Base-by-base conservation (phyloP, 306 rosid genomes). In the Cucumis hystrix region DNA sequence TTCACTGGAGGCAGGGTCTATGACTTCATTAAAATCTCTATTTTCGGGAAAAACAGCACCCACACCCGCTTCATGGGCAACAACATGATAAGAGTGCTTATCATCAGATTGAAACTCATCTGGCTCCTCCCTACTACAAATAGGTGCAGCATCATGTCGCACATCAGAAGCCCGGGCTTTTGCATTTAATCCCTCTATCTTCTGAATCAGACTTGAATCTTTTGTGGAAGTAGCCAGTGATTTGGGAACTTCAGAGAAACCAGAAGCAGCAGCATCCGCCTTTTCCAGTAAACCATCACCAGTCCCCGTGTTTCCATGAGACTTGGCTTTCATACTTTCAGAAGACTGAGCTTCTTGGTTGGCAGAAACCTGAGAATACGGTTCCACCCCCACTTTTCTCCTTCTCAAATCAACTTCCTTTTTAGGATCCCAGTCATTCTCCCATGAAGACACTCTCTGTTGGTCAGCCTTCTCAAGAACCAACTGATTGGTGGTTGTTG, bases 141-240 rank as follows among this genome's bases (percentile, higher is more conserved):
- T 76, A 80, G 88, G 82, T 67, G 89, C 78, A 66, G 47, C 79
- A 86, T 90, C 97, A 78, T 20, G 74, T 23, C 77, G 76, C 47
- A 82, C 84, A 76, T 87, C 89, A 51, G 87, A 81, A 75, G 83
- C 86, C 25, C 98, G 90, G 33, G 89, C 96, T 86, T 90, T 95
- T 79, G 97, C 97, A 90, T 95, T 95, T 81, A 95, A 83, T 84
- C 96, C 93, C 87, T 92, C 96, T 78, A 95, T 90, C 84, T 90
- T 90, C 80, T 85, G 92, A 78, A 95, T 89, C 80, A 95, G 71
- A 80, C 90, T 89, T 79, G 96, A 75, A 81, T 92, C 95, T 84
- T 89, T 94, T 28, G 86, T 68, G 74, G 87, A 86, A 82, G 87
- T 80, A 49, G 79, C 71, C 74, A 30, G 82, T 20, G 86, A 45